Evolutionary conservation across 805 yeast genomes (phyloP), one percentile per base, ranked within the genome.

Genomic region (Hanseniaspora thailandica): DNA sequence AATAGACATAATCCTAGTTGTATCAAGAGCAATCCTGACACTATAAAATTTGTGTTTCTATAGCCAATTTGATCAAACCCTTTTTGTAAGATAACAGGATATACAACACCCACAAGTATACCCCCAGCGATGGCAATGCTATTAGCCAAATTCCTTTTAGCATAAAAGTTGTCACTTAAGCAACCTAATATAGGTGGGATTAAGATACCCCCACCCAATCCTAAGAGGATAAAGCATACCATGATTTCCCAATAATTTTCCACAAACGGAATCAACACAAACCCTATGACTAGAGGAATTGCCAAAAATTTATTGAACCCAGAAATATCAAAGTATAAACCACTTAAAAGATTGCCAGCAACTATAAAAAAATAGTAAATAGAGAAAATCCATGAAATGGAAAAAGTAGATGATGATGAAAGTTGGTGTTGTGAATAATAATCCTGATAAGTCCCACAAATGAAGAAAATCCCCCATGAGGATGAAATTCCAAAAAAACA

Each of bases 331-430:
- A 81, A 81, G 1, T 79, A 54, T 0, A 80, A 75, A 2, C 81
- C 69, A 55, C 68, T 60, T 13, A 71, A 58, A 31, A 75, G 60
- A 7, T 65, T 65, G 10, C 68, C 62, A n/a, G 62, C 59, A 28
- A 63, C 61, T 0, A 64, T 52, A 26, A 63, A 57, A 51, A 61
- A 64, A 44, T 56, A 58, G 51, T 57, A 64, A 1, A 63, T 56
- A 12, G 66, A 75, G 61, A 84, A 84, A 55, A 84, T 76, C 93
- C 90, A 84, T 0, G 86, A 78, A 4, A 82, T 70, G 2, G 76
- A 63, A 20, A 81, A 70, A 15, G 78, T 69, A 15, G 74, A 63
- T 22, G 71, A 63, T 33, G 70, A 57, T 6, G 62, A 60, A 54
- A 84, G 68, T 56, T 79, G 80, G 60, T 81, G 75, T 17, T 66